phyloP scores from a whole-genome alignment of 345 rosid species.

The Microcos paniculata region DNA sequence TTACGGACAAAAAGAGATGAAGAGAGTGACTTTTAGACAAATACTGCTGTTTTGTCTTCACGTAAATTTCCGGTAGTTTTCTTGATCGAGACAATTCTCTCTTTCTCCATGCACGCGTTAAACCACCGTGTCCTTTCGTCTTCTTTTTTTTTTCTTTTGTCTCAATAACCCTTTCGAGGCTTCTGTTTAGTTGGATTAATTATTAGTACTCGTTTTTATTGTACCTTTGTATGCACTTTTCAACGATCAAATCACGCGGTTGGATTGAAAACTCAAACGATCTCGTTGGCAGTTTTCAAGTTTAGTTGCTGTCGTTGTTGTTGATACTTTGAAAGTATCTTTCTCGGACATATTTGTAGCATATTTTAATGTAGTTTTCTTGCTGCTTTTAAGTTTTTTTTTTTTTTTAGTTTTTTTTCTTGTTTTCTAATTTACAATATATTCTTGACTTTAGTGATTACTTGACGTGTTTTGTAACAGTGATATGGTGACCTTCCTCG shows the following conservation, averaged over 20 bases:
- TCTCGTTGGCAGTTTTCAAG: not conserved
- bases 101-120: not conserved
- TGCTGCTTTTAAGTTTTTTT: not conserved
- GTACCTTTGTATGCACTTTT: not conserved
- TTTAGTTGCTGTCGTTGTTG: not conserved
- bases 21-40: too few species aligned
- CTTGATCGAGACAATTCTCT: not conserved
- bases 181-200: not conserved
- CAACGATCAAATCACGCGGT: not conserved
- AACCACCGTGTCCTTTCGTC: not conserved
- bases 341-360: not conserved
- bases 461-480: not conserved
- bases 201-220: not conserved
- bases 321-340: not conserved
- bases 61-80: not conserved
- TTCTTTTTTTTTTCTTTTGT: not conserved
- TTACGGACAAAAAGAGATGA: too few species aligned
- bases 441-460: constrained; percentile 9
- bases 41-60: not conserved
- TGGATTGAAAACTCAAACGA: not conserved
- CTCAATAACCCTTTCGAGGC: not conserved
- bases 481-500: not conserved
- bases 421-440: not conserved
- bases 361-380: not conserved
- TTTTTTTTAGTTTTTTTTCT: not conserved